Conservation (phyloP, 805 yeast genomes). For the Candida broadrunensis region DNA sequence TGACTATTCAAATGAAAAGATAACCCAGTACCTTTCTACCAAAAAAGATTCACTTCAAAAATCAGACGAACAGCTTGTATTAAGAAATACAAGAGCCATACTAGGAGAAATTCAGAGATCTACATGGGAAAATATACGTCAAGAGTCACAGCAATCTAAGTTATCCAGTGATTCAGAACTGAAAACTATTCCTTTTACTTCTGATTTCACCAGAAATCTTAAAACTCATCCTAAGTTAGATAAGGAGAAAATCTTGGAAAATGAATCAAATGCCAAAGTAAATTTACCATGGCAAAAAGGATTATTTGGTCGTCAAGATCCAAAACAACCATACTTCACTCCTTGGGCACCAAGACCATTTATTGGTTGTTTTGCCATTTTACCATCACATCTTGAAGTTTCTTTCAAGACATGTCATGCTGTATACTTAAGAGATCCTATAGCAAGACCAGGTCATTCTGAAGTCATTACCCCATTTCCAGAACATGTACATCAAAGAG, state of each 20-base stretch:
- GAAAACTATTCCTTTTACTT: constrained; percentile 24
- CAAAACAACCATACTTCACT: constrained; percentile 81
- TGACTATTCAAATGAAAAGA: constrained; percentile 15
- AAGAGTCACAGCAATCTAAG: constrained; percentile 21
- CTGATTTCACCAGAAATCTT: constrained; percentile 23
- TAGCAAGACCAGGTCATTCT: constrained; percentile 94
- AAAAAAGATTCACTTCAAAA: constrained; percentile 33
- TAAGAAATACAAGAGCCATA: constrained; percentile 31
- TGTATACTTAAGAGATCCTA: constrained; percentile 93
- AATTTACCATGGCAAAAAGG: constrained; percentile 77
- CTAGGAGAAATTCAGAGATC: constrained; percentile 34
- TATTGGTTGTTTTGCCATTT: constrained; percentile 85
- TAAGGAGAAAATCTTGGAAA: constrained; percentile 46
- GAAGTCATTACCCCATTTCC: constrained; percentile 93
- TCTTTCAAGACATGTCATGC: constrained; percentile 94
- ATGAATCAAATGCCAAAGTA: constrained; percentile 49
- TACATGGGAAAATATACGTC: constrained; percentile 31
- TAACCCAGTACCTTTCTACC: constrained; percentile 25
- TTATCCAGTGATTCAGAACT: constrained; percentile 25
- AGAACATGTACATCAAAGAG: constrained; percentile 80
- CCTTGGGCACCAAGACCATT: constrained; percentile 97
- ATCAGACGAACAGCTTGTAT: constrained; percentile 27
- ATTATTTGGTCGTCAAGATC: constrained; percentile 76
- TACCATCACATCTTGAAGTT: constrained; percentile 89
- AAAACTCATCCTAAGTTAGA: constrained; percentile 36